Conservation (phyloP, 2,329 filamentous ascomycete genomes). For the Lojkania enalia region DNA sequence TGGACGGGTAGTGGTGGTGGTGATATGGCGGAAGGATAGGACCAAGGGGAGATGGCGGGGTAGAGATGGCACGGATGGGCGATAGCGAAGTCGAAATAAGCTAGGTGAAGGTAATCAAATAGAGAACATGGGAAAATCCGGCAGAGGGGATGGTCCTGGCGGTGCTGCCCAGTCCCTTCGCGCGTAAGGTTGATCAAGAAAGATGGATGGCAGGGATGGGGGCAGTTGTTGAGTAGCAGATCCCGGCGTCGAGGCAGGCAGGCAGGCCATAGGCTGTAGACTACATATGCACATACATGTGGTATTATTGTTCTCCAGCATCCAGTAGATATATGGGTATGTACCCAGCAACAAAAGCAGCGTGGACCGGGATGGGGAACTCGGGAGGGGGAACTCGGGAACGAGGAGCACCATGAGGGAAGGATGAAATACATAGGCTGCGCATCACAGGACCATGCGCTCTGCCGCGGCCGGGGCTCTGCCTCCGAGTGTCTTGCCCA, state of each 20-base stretch:
- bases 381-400: no score
- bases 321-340: no score
- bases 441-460: neutral
- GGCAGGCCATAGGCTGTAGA: no score
- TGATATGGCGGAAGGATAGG: neutral
- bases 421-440: no score
- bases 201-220: conserved; percentile 9
- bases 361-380: no score
- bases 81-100: conserved; percentile 22
- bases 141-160: conserved; percentile 20
- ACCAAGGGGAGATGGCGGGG: conserved; percentile 12
- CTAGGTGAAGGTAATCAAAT: conserved; percentile 18
- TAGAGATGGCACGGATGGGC: conserved; percentile 3
- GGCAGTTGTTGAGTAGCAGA: neutral
- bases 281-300: no score
- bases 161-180: no score
- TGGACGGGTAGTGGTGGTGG: neutral
- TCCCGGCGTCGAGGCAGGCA: neutral
- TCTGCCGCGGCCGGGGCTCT: no score
- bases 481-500: neutral
- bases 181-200: neutral
- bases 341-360: no score
- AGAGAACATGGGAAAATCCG: conserved; percentile 29
- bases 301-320: no score
- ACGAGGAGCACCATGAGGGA: no score